phyloP scores from a whole-genome alignment of 1,284 basidiomycete genomes.

The Papiliotrema terrestris region DNA sequence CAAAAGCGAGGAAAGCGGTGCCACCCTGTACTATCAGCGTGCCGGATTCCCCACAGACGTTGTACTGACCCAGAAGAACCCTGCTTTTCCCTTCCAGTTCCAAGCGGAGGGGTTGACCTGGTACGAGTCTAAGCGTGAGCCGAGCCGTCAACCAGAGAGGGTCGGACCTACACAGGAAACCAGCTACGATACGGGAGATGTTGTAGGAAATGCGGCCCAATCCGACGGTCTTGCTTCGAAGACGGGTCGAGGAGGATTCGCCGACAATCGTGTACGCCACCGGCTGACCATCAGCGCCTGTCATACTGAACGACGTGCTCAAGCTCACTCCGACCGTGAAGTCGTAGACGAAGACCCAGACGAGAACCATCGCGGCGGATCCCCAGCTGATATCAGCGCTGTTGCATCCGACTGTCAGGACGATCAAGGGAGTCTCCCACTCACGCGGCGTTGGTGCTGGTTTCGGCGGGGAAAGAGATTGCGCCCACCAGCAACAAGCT shows the following conservation, averaged over 20 bases:
- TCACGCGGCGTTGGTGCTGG: too few relatives aligned
- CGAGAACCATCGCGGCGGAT: slow-evolving; percentile 5
- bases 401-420: too few relatives aligned
- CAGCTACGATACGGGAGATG: slow-evolving; percentile 28
- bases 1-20: background rate
- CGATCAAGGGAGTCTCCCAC: too few relatives aligned
- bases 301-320: background rate
- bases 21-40: background rate
- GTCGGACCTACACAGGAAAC: too few relatives aligned
- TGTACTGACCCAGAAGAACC: slow-evolving; percentile 13
- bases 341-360: slow-evolving; percentile 22
- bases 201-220: slow-evolving; percentile 50
- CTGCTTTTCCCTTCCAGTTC: slow-evolving; percentile 16
- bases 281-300: background rate
- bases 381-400: too few relatives aligned
- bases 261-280: slow-evolving; percentile 38
- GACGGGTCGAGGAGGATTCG: slow-evolving; percentile 45
- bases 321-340: slow-evolving; percentile 13
- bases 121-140: too few relatives aligned
- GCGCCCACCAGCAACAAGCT: too few relatives aligned
- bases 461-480: too few relatives aligned
- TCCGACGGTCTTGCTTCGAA: slow-evolving; percentile 52
- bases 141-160: too few relatives aligned
- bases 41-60: background rate
- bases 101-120: slow-evolving; percentile 11